These are phyloP conservation scores for Skeletonema marinoi DNA, from an alignment of 108 stramenopile species.

Conservation along the genomic window DNA sequence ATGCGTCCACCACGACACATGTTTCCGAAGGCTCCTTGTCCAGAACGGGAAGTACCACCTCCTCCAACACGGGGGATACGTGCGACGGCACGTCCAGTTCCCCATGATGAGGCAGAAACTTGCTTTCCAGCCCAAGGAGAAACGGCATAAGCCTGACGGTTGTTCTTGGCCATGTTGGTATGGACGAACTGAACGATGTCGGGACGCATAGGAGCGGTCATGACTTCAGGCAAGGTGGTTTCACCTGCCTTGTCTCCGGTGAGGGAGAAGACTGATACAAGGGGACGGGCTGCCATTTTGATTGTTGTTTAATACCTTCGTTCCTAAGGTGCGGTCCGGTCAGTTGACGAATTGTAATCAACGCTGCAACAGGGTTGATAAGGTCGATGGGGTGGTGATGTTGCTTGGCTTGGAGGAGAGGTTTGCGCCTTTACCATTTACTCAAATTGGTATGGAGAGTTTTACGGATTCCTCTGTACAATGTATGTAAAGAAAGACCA, in stretches of 20 bases:
- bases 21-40: conserved; percentile 99
- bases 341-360: conserved; percentile 25
- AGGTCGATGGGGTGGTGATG: not conserved
- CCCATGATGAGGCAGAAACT: conserved; percentile 97
- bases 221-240: conserved; percentile 93
- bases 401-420: not conserved
- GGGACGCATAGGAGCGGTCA: conserved; percentile 98
- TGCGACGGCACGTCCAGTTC: conserved; percentile 99
- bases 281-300: conserved; percentile 93
- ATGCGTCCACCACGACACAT: conserved; percentile 98
- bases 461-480: not conserved
- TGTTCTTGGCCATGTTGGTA: conserved; percentile 99
- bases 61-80: conserved; percentile 99
- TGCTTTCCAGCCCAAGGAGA: conserved; percentile 94
- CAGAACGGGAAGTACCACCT: conserved; percentile 98
- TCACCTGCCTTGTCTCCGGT: conserved; percentile 87
- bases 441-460: no score
- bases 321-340: conserved; percentile 70
- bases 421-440: no score
- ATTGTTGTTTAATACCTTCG: conserved; percentile 38
- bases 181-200: conserved; percentile 99
- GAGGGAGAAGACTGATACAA: conserved; percentile 95
- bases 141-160: conserved; percentile 98
- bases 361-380: not conserved
- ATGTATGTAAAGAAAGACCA: not conserved